These are phyloP conservation scores for Globisporangium paddicum DNA, from an alignment of 352 stramenopile species.

Conservation along the genomic window DNA sequence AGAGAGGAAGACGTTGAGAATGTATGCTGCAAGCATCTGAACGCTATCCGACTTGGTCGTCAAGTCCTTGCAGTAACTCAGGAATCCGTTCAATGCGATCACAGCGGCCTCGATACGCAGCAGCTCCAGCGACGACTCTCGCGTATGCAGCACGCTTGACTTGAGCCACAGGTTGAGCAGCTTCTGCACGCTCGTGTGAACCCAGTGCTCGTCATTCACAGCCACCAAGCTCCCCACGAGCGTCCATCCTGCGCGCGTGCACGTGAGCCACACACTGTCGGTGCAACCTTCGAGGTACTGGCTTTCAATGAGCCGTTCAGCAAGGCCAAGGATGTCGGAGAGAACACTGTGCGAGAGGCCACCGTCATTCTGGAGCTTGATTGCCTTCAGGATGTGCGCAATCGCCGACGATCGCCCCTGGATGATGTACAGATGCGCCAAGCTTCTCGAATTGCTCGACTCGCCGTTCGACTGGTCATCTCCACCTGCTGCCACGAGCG, in stretches of 20 bases:
- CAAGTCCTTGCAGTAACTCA: slow-evolving; percentile 30
- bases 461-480: slow-evolving; percentile 21
- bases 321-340: slow-evolving; percentile 59
- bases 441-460: slow-evolving; percentile 42
- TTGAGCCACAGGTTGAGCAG: slow-evolving; percentile 74
- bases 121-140: slow-evolving; percentile 78
- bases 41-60: slow-evolving; percentile 31
- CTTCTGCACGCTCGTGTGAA: slow-evolving; percentile 43
- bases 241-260: slow-evolving; percentile 78
- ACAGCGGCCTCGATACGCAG: slow-evolving; percentile 80
- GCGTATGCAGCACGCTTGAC: slow-evolving; percentile 68
- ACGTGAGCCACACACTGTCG: slow-evolving; percentile 86
- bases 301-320: slow-evolving; percentile 68
- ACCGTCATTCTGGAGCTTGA: slow-evolving; percentile 33
- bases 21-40: slow-evolving; percentile 56
- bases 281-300: slow-evolving; percentile 72
- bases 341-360: slow-evolving; percentile 53
- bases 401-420: slow-evolving; percentile 70
- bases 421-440: slow-evolving; percentile 67
- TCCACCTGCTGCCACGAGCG: slow-evolving; percentile 6
- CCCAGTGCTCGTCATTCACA: slow-evolving; percentile 62
- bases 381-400: slow-evolving; percentile 52
- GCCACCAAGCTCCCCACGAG: slow-evolving; percentile 67
- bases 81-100: slow-evolving; percentile 59
- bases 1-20: slow-evolving; percentile 66